Percentiles rank a stretch among this genome's conserved stretches.
phyloP scores from a whole-genome alignment of 352 stramenopile species.

The Pseudoperonospora humuli region DNA sequence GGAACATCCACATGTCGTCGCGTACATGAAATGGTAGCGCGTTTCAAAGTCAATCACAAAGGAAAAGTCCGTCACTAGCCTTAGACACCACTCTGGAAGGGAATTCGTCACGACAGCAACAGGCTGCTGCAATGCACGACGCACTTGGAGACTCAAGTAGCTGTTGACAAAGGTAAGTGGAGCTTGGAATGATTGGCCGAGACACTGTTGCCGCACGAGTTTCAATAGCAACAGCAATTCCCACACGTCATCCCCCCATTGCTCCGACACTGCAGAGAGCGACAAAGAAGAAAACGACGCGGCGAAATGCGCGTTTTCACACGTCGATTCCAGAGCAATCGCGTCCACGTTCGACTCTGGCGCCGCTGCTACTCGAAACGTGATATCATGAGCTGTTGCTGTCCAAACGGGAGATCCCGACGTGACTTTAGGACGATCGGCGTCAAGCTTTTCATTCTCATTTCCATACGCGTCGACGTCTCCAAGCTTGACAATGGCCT shows the following conservation, averaged over 20 bases:
- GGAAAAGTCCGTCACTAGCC: slow-evolving; percentile 42
- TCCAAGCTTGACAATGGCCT: slow-evolving; percentile 56
- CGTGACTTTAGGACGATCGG: not conserved
- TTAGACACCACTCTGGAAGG: slow-evolving; percentile 48
- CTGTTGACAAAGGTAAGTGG: slow-evolving; percentile 41
- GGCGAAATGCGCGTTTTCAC: slow-evolving; percentile 1
- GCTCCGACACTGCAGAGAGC: not conserved
- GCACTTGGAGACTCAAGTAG: slow-evolving; percentile 53
- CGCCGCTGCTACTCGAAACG: slow-evolving; percentile 37
- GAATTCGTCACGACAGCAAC: slow-evolving; percentile 56
- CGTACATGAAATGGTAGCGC: slow-evolving; percentile 58
- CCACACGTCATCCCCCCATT: slow-evolving; percentile 61
- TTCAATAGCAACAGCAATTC: slow-evolving; percentile 43
- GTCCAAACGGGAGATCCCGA: slow-evolving; percentile 32
- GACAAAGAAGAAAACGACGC: slow-evolving; percentile 1
- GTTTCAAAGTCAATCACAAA: slow-evolving; percentile 67
- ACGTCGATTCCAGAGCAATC: not conserved
- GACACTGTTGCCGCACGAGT: slow-evolving; percentile 25
- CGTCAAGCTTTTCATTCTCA: slow-evolving; percentile 1
- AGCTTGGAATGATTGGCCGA: slow-evolving; percentile 1
- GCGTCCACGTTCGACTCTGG: slow-evolving; percentile 6
- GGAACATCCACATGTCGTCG: slow-evolving; percentile 53
- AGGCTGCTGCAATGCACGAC: slow-evolving; percentile 45
- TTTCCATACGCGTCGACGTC: not conserved
- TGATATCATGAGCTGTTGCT: slow-evolving; percentile 41